Evolutionary conservation across 1,284 basidiomycete genomes (phyloP), one percentile per base, ranked within the genome.

Genomic region (Athelia psychrophila): DNA sequence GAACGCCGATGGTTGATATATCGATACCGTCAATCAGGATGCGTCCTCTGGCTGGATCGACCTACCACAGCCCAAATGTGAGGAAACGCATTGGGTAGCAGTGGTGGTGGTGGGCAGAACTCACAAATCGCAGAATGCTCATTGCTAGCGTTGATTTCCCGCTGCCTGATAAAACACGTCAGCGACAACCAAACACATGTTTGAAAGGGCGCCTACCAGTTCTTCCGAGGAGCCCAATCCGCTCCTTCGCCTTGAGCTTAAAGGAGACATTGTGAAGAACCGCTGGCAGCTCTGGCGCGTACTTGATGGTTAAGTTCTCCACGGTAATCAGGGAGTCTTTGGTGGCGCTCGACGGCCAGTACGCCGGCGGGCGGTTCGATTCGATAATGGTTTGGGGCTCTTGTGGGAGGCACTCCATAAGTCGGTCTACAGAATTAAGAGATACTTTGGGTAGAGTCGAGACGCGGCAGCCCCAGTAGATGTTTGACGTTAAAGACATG

Each of bases 1-100:
- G 80, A 22, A 96, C 73, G 1, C 94, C 94, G 56, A 98, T 95
- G 3, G 74, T 84, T 0, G 88, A 86, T 53, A 97, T 92, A 66
- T 97, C 93, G 58, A 97, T 85, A 1, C 93, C 93, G 58, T 95
- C 93, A 42, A 97, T 84, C 49, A 88, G 50, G 55, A 98, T 95
- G 46, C 76, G 80, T 0, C 95, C 95, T 10, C 73, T 71, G 2
- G 80, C 75, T 0, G 94, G 93, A 61, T 98, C 95, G 6, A 88
- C 78, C 81, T 84, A 47, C 33, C 10, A 35, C 33, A n/a, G 10
- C 12, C 10, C 10, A 12, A 12, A 35, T 10, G 33, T 35, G n/a
- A 35, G 12, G n/a, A 35, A 10, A 35, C 10, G 33, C 33, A 35
- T 35, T n/a, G 12, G 33, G 33, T n/a, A 12, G 10, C n/a, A 12